These are phyloP conservation scores for Mycena alexandri DNA, from an alignment of 768 basidiomycete genomes.

Conservation along the genomic window DNA sequence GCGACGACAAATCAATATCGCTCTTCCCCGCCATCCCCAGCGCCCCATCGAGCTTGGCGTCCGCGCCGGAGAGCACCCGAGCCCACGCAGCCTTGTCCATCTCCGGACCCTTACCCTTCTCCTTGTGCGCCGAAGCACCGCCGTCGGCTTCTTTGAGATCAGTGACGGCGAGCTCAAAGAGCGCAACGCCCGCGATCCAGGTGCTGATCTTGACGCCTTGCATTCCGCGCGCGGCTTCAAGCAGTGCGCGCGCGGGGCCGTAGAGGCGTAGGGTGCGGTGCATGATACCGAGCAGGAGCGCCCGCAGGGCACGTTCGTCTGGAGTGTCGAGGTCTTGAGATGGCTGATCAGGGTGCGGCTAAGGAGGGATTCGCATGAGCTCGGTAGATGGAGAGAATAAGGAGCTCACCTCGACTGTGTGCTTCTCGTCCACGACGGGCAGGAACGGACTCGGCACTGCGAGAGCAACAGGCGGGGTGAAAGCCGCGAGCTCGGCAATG, in stretches of 20 bases:
- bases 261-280: constrained; percentile 69
- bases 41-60: constrained; percentile 65
- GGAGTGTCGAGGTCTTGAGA: constrained; percentile 69
- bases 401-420: constrained; percentile 7
- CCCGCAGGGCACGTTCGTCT: constrained; percentile 78
- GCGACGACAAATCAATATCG: constrained; percentile 71
- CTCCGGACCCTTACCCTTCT: constrained; percentile 27
- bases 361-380: constrained; percentile 9
- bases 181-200: constrained; percentile 76
- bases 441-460: constrained; percentile 43
- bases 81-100: constrained; percentile 61
- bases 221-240: constrained; percentile 63
- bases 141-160: constrained; percentile 70
- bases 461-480: constrained; percentile 61
- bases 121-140: constrained; percentile 48
- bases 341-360: constrained; percentile 15
- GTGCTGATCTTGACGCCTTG: constrained; percentile 64
- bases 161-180: constrained; percentile 80
- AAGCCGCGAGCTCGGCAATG: constrained; percentile 63
- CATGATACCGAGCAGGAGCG: constrained; percentile 75
- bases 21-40: constrained; percentile 60
- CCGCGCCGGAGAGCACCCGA: constrained; percentile 60
- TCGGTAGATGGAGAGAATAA: neutral
- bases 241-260: constrained; percentile 58
- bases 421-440: constrained; percentile 17